Evolutionary conservation across 164 flowering plant species (phyloP).

Genomic region (Paratinospora sagittata): DNA sequence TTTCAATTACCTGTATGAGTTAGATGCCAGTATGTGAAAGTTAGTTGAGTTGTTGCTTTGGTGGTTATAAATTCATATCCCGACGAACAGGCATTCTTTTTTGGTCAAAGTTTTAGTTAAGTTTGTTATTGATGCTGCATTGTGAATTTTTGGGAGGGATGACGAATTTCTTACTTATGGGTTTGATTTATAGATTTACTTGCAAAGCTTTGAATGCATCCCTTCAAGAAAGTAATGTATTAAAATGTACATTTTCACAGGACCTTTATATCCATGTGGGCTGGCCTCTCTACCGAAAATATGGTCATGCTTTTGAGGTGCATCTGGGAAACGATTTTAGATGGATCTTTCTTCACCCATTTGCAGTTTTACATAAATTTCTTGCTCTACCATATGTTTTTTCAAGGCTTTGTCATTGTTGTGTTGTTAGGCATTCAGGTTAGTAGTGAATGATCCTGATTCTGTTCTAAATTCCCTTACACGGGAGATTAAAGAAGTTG

Average conservation of each 20-base stretch:
- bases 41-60: too few relatives aligned
- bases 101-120: too few relatives aligned
- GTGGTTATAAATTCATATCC: too few relatives aligned
- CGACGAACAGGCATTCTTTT: too few relatives aligned
- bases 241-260: slow-evolving; percentile 27
- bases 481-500: slow-evolving; percentile 83
- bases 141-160: too few relatives aligned
- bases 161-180: too few relatives aligned
- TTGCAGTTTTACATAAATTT: neutral
- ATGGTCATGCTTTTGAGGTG: slow-evolving; percentile 99
- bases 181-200: too few relatives aligned
- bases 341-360: neutral
- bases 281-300: slow-evolving; percentile 91
- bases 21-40: too few relatives aligned
- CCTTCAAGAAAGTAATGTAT: too few relatives aligned
- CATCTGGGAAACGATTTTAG: neutral
- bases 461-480: slow-evolving; percentile 65
- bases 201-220: too few relatives aligned
- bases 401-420: neutral
- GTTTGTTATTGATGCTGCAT: too few relatives aligned
- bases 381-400: neutral
- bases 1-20: too few relatives aligned
- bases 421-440: slow-evolving; percentile 66
- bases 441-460: slow-evolving; percentile 81
- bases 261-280: slow-evolving; percentile 82